Conservation (phyloP, 1,284 basidiomycete genomes). For the Naganishia cerealis region DNA sequence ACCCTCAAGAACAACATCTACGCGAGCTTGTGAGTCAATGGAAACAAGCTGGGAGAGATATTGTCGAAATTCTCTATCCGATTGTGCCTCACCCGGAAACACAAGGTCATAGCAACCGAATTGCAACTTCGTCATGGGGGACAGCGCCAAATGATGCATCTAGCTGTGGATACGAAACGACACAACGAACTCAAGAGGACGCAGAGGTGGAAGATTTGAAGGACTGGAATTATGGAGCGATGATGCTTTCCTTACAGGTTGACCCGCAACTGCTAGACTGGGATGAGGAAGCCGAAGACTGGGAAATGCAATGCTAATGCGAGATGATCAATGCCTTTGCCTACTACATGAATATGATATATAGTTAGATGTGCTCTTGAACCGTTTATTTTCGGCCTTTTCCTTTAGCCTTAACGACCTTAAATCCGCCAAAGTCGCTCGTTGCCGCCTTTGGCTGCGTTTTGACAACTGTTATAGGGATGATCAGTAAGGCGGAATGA, state of each 20-base stretch:
- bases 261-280: slow-evolving; percentile 50
- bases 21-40: slow-evolving; percentile 40
- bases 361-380: background rate
- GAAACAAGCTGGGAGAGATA: slow-evolving; percentile 47
- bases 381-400: slow-evolving; percentile 55
- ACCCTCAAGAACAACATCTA: slow-evolving; percentile 42
- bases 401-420: slow-evolving; percentile 89
- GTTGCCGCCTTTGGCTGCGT: slow-evolving; percentile 72
- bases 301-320: slow-evolving; percentile 34
- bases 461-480: slow-evolving; percentile 66
- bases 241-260: slow-evolving; percentile 45
- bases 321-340: slow-evolving; percentile 2
- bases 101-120: background rate
- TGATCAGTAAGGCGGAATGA: background rate
- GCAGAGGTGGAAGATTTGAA: background rate
- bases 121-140: background rate
- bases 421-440: slow-evolving; percentile 79
- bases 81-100: slow-evolving; percentile 38
- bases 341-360: background rate
- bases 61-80: slow-evolving; percentile 46
- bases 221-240: slow-evolving; percentile 46
- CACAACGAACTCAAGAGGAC: background rate
- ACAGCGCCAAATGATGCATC: background rate
- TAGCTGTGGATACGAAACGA: background rate
- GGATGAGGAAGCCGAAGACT: slow-evolving; percentile 46